Percentiles rank a stretch among this genome's conserved stretches.
phyloP scores from a whole-genome alignment of 2,329 filamentous ascomycete genomes.

The Dactylonectria estremocensis region DNA sequence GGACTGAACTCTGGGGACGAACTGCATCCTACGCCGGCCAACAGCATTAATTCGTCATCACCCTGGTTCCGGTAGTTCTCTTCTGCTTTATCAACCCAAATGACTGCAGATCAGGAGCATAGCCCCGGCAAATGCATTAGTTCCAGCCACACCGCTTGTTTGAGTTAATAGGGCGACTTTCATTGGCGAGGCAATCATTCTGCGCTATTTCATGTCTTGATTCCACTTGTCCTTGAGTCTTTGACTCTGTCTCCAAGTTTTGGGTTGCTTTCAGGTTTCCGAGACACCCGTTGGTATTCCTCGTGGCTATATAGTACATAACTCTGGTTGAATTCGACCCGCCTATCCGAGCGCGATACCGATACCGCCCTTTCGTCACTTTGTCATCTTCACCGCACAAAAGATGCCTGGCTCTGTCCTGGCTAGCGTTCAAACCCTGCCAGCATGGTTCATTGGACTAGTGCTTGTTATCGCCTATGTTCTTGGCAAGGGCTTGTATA shows the following conservation, averaged over 20 bases:
- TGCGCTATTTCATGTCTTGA: no score
- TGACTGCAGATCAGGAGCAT: not conserved
- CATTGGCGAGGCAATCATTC: not conserved
- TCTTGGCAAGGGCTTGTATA: constrained; percentile 2
- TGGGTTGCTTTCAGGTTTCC: not conserved
- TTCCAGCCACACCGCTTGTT: not conserved
- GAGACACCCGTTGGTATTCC: not conserved
- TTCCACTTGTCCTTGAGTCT: no score
- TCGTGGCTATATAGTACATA: not conserved
- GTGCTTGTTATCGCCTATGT: not conserved
- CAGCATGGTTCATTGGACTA: not conserved
- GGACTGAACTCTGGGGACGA: not conserved
- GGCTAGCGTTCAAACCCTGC: not conserved
- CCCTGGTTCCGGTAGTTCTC: not conserved
- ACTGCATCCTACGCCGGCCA: not conserved
- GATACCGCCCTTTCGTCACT: not conserved
- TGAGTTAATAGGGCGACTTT: not conserved
- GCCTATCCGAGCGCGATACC: not conserved
- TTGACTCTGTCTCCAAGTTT: not conserved
- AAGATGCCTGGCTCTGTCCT: not conserved
- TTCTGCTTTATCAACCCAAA: not conserved
- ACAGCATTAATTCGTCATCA: not conserved
- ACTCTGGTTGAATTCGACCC: not conserved
- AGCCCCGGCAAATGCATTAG: not conserved
- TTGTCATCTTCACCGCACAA: not conserved